Evolutionary conservation across 202 grass and related monocot species (phyloP), one percentile per base, ranked within the genome.

Genomic region (Eragrostis tef): DNA sequence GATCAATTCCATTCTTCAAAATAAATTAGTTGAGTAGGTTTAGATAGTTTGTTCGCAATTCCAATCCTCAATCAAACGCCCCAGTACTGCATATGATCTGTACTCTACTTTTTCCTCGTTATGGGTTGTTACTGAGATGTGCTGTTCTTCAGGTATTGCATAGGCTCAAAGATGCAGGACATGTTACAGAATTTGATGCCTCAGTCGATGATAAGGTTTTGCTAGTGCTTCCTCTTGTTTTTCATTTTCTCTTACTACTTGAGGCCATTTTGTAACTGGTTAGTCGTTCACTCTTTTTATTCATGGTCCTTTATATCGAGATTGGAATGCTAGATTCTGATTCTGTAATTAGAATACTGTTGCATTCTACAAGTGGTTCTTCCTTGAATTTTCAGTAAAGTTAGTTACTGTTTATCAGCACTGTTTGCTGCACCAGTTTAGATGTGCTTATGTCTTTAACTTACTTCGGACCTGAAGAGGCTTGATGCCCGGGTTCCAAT

Each of bases 111-210:
- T 82, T 26, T 69, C 50, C 43, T 70, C 51, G 54, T 85, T 21
- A 6, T 74, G 6, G 5, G 34, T 39, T 39, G 34, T 39, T 39
- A 39, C 34, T 76, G 59, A 65, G 71, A 87, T 34, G 54, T 44
- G 41, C 42, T 77, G 84, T 81, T 82, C 24, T 57, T 64, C 61
- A 98, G 95, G 86, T 91, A 58, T 81, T 94, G 75, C 81, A 98
- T 77, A 98, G 90, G 78, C 83, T 95, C 73, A 98, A 83, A 75
- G 92, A 94, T 57, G 88, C 90, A 74, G 63, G 67, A 27, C 88
- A 94, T 81, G 88, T 95, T 44, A 88, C 93, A 94, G 91, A 91
- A 88, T 88, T 98, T 17, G 67, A 89, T 86, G 88, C 90, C 22
- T 81, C 91, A 79, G 81, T 93, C 50, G 82, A 94, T 81, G 86